These are phyloP conservation scores for Stramenopiles sp. DNA, from an alignment of 352 stramenopile species.

Conservation along the genomic window DNA sequence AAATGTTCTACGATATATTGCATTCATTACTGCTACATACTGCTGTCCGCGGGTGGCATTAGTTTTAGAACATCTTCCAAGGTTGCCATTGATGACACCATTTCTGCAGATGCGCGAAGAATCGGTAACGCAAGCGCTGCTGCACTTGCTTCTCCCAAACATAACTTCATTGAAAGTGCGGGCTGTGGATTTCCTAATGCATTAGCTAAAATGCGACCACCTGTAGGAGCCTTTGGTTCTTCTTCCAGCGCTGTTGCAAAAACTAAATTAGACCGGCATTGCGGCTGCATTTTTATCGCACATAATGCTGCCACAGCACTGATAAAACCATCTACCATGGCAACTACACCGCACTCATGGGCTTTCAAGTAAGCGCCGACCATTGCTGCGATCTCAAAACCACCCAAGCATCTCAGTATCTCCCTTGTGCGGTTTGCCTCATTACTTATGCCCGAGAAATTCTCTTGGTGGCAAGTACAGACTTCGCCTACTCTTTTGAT, in stretches of 20 bases:
- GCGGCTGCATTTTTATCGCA: conserved; percentile 29
- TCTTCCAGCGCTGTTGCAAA: conserved; percentile 36
- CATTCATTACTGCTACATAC: too few relatives aligned
- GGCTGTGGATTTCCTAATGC: conserved; percentile 23
- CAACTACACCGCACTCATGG: conserved; percentile 24
- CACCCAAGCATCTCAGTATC: conserved; percentile 20
- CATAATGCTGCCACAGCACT: conserved; percentile 33
- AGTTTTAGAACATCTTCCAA: conserved; percentile 15
- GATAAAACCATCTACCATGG: conserved; percentile 45
- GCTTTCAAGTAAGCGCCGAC: conserved; percentile 33
- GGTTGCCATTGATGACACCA: conserved; percentile 31
- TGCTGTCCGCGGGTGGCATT: neutral
- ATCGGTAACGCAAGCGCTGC: conserved; percentile 31
- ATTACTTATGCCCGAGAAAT: neutral
- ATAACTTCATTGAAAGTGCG: conserved; percentile 34
- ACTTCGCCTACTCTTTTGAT: conserved; percentile 31
- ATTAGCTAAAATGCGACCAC: conserved; percentile 28
- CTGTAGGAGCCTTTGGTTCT: conserved; percentile 26
- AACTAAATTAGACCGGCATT: conserved; percentile 26
- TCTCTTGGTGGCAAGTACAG: conserved; percentile 12
- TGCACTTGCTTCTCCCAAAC: conserved; percentile 35
- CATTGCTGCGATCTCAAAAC: conserved; percentile 41
- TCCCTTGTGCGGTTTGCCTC: neutral
- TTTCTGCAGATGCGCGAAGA: conserved; percentile 25
- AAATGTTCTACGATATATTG: too few relatives aligned